Percentiles rank a stretch among this genome's conserved stretches.
These are phyloP conservation scores for Hemileccinum rubropunctum DNA, from an alignment of 768 basidiomycete species.

Conservation along the genomic window DNA sequence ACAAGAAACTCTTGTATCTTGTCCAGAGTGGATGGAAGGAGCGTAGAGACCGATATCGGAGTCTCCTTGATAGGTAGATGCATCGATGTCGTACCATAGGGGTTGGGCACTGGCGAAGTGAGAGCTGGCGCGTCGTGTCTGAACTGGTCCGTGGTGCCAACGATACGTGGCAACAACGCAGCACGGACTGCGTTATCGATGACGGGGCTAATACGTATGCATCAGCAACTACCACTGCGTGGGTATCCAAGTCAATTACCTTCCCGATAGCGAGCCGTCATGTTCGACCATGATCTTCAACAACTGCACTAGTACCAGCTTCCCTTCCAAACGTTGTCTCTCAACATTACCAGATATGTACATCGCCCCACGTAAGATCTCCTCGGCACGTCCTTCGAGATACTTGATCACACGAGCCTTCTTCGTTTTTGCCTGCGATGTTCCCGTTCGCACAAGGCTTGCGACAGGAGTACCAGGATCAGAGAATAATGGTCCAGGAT, in stretches of 20 bases:
- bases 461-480: conserved; percentile 66
- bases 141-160: conserved; percentile 23
- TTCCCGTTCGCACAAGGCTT: conserved; percentile 64
- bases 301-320: conserved; percentile 68
- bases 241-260: conserved; percentile 44
- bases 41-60: conserved; percentile 55
- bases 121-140: conserved; percentile 32
- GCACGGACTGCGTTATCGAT: conserved; percentile 72
- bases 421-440: conserved; percentile 73
- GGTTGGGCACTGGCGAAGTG: conserved; percentile 23
- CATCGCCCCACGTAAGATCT: conserved; percentile 72
- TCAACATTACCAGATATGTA: conserved; percentile 60
- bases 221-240: conserved; percentile 14
- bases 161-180: conserved; percentile 64
- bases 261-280: conserved; percentile 84
- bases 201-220: conserved; percentile 43
- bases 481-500: conserved; percentile 85
- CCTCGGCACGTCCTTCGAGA: conserved; percentile 68
- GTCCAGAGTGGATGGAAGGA: conserved; percentile 65
- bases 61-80: conserved; percentile 39
- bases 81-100: conserved; percentile 13
- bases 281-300: conserved; percentile 82
- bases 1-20: conserved; percentile 78
- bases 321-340: conserved; percentile 67
- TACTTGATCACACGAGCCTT: conserved; percentile 77